phyloP scores from a whole-genome alignment of 2,329 filamentous ascomycete species.

The Colletotrichum cordylinicola region DNA sequence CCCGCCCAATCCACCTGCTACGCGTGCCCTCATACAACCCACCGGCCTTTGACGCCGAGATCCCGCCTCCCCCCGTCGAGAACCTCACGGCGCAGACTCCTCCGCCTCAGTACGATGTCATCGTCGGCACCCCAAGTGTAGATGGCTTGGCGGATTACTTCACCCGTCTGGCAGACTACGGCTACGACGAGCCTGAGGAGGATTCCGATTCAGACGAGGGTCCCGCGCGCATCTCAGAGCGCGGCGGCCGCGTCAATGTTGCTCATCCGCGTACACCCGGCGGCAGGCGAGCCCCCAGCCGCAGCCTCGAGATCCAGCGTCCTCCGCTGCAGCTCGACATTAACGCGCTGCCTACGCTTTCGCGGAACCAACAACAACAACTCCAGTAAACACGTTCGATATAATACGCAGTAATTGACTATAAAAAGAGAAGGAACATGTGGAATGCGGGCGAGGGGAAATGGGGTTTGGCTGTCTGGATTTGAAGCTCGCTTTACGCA shows the following conservation, averaged over 20 bases:
- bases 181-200: conserved; percentile 47
- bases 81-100: conserved; percentile 68
- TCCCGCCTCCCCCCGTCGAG: conserved; percentile 67
- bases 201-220: conserved; percentile 55
- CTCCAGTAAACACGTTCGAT: not conserved
- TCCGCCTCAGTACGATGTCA: conserved; percentile 82
- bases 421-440: not conserved
- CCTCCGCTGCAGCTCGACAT: conserved; percentile 41
- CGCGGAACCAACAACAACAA: not conserved
- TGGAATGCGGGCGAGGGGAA: not conserved
- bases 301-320: conserved; percentile 61
- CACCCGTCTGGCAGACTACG: conserved; percentile 75
- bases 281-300: conserved; percentile 56
- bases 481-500: not conserved
- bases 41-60: conserved; percentile 83
- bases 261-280: conserved; percentile 62
- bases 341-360: conserved; percentile 15
- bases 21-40: conserved; percentile 87
- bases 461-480: not conserved
- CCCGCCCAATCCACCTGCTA: conserved; percentile 83
- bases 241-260: conserved; percentile 62
- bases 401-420: conserved; percentile 1
- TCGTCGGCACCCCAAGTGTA: conserved; percentile 73
- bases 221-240: conserved; percentile 51
- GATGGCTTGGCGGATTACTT: conserved; percentile 87